Evolutionary conservation across 257 asterid genomes (phyloP), one percentile per base, ranked within the genome.

Genomic region (Paraleonurus japonicus): DNA sequence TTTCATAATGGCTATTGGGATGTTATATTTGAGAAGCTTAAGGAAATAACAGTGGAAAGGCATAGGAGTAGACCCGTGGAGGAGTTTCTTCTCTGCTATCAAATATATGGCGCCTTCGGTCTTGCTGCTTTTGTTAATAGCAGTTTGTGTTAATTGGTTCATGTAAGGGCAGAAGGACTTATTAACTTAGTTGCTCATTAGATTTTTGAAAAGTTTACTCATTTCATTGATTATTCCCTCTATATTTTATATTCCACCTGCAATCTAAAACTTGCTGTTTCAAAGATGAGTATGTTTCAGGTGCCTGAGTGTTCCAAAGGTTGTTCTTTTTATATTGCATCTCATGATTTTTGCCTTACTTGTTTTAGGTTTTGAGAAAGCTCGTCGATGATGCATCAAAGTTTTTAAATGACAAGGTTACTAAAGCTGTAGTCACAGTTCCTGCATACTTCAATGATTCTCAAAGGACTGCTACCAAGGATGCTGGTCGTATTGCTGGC

Each of bases 311-410:
- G 64, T 66, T 11, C 19, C 43, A 17, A 6, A 47, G 15, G 37
- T 35, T 24, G 28, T 30, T 12, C 17, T 1, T 45, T 30, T n/a
- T 19, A 37, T 39, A 16, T 60, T 58, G 39, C 43, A 17, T 5
- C 65, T 65, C 8, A 39, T 60, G 41, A 51, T 50, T 75, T 33
- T 27, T 24, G 2, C 23, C 23, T 54, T 72, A 51, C 54, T 63
- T 67, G 70, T 28, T 75, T 68, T 72, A 92, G 98, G 96, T 92
- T 69, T 79, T 92, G 83, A 85, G 98, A 73, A 92, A 89, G 88
- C 95, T 92, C 61, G 98, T 92, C n/a, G 98, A 92, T 78, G 98
- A 92, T 77, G 97, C 96, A 54, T 92, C 96, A 3, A 92, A 92
- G 76, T 92, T 92, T 80, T 79, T 89, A 84, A 92, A 87, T 58